Percentiles rank a stretch among this genome's conserved stretches.
Conservation (phyloP, 1,284 basidiomycete species). For the Puccinia hordei region DNA sequence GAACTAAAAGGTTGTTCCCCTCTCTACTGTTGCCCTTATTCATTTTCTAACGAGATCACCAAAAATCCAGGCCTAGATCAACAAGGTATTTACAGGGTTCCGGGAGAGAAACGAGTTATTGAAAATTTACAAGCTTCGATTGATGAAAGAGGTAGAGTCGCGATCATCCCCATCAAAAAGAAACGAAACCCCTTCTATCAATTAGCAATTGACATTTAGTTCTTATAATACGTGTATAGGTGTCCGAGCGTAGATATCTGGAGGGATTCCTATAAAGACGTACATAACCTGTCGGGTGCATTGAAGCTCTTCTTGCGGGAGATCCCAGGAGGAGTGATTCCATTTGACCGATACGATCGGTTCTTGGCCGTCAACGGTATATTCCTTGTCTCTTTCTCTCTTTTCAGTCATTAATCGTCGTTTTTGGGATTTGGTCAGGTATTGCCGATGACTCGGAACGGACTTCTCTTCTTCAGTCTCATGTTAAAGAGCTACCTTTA, state of each 20-base stretch:
- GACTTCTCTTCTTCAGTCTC: slow-evolving; percentile 26
- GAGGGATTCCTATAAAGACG: slow-evolving; percentile 35
- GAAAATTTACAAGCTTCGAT: slow-evolving; percentile 46
- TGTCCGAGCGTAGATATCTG: slow-evolving; percentile 44
- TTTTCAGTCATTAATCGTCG: not conserved
- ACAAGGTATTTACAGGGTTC: slow-evolving; percentile 46
- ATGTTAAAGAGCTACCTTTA: slow-evolving; percentile 33
- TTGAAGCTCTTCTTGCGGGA: slow-evolving; percentile 48
- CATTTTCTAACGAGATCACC: not conserved
- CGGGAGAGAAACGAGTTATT: slow-evolving; percentile 45
- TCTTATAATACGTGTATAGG: slow-evolving; percentile 7
- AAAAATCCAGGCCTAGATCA: slow-evolving; percentile 40
- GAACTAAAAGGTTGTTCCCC: slow-evolving; percentile 36
- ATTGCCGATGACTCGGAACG: slow-evolving; percentile 22
- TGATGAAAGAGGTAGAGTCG: slow-evolving; percentile 35
- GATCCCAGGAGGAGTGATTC: slow-evolving; percentile 46
- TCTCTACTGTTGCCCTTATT: not conserved
- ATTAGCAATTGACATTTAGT: not conserved
- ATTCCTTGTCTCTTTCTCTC: not conserved
- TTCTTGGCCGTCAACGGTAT: slow-evolving; percentile 49
- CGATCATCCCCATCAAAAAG: not conserved
- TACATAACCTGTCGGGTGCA: slow-evolving; percentile 44
- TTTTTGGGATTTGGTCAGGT: not conserved
- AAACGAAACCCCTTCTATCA: too few relatives aligned
- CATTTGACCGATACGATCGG: slow-evolving; percentile 44